phyloP scores from a whole-genome alignment of 805 yeast species.

The Jamesozyma lodderae region DNA sequence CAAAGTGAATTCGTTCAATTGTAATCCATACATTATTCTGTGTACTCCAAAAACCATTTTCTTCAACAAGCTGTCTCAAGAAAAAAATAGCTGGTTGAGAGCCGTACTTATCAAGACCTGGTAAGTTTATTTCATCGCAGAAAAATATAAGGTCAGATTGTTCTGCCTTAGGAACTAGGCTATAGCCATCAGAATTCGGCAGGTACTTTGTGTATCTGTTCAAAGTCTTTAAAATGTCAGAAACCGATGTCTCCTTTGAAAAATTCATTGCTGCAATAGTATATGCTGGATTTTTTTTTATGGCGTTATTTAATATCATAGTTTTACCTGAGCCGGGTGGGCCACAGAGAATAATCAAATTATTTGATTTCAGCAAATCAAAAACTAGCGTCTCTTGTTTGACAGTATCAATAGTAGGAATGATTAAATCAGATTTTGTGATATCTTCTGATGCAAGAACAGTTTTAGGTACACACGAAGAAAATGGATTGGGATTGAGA shows the following conservation, averaged over 20 bases:
- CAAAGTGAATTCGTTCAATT: slow-evolving; percentile 59
- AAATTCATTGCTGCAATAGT: slow-evolving; percentile 67
- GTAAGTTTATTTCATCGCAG: slow-evolving; percentile 87
- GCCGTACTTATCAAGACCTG: slow-evolving; percentile 60
- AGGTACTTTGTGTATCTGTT: slow-evolving; percentile 65
- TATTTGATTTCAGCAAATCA: slow-evolving; percentile 45
- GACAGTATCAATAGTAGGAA: slow-evolving; percentile 73
- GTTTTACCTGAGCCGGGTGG: slow-evolving; percentile 98
- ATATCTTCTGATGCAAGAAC: slow-evolving; percentile 52
- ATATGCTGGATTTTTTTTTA: slow-evolving; percentile 47
- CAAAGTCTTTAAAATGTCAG: slow-evolving; percentile 48
- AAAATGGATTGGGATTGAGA: slow-evolving; percentile 40
- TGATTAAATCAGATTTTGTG: slow-evolving; percentile 49
- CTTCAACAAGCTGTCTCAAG: slow-evolving; percentile 65
- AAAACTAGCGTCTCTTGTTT: slow-evolving; percentile 56
- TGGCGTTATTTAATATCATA: slow-evolving; percentile 69
- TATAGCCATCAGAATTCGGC: slow-evolving; percentile 41
- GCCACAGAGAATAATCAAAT: slow-evolving; percentile 71
- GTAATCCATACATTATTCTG: slow-evolving; percentile 56
- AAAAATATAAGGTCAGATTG: slow-evolving; percentile 74
- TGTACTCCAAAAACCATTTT: slow-evolving; percentile 68
- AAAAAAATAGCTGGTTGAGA: slow-evolving; percentile 65
- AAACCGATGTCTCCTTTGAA: slow-evolving; percentile 69
- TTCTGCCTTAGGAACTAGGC: slow-evolving; percentile 47
- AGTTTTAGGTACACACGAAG: slow-evolving; percentile 32